phyloP scores from a whole-genome alignment of 2,329 filamentous ascomycete species.

The Exserohilum turcica region DNA sequence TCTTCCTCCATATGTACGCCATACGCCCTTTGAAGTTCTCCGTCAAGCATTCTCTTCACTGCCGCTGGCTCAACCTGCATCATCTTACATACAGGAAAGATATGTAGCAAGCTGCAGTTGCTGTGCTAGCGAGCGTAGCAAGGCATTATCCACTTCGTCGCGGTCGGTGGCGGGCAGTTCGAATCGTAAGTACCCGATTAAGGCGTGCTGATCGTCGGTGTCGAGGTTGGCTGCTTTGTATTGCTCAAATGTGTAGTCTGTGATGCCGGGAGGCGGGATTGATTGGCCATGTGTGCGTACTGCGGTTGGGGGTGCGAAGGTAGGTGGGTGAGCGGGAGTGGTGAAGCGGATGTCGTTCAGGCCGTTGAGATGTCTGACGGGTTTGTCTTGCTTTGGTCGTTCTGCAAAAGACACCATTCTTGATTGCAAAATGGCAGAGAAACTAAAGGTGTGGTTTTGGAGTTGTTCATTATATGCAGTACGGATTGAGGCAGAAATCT shows the following conservation, averaged over 20 bases:
- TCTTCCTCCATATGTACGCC: background rate
- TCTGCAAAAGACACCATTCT: too few relatives aligned
- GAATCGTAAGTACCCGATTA: constrained; percentile 10
- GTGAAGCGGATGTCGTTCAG: constrained; percentile 4
- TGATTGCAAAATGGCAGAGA: too few relatives aligned
- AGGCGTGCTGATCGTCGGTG: constrained; percentile 3
- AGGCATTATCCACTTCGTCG: constrained; percentile 8
- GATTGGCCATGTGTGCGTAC: background rate
- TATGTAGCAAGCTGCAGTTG: constrained; percentile 5
- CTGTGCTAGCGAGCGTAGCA: constrained; percentile 1
- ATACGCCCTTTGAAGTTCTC: constrained; percentile 11
- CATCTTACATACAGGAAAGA: constrained; percentile 13
- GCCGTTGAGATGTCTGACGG: background rate
- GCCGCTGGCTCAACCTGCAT: constrained; percentile 10
- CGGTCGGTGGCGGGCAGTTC: constrained; percentile 14
- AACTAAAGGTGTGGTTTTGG: too few relatives aligned
- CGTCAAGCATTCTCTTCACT: constrained; percentile 15
- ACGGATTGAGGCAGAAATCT: too few relatives aligned
- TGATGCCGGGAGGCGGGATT: background rate
- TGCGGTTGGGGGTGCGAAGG: background rate
- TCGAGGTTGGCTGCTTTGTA: constrained; percentile 13
- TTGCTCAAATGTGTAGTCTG: constrained; percentile 8
- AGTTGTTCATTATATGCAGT: too few relatives aligned
- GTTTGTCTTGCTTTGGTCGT: background rate
- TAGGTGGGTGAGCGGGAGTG: background rate